These are phyloP conservation scores for Melanomma pulvis-pyrius DNA, from an alignment of 495 filamentous ascomycete genomes.

Conservation along the genomic window DNA sequence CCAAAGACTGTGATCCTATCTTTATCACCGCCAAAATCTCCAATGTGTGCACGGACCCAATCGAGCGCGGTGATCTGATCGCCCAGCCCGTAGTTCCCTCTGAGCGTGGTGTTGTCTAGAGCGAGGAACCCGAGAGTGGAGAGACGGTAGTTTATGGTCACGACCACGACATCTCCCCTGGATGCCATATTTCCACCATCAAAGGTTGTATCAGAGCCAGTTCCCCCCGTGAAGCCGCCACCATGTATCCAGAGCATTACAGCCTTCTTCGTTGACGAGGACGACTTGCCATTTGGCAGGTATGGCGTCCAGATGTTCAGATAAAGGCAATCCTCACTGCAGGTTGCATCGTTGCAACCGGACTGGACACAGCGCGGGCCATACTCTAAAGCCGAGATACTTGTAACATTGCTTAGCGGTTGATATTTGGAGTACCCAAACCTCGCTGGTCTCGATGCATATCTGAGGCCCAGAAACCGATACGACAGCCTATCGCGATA, in stretches of 20 bases:
- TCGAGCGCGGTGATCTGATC: constrained; percentile 48
- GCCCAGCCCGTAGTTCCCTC: constrained; percentile 58
- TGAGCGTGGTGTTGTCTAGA: constrained; percentile 43
- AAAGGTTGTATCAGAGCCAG: constrained; percentile 40
- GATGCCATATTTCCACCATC: constrained; percentile 56
- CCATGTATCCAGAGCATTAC: constrained; percentile 53
- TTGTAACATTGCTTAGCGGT: constrained; percentile 21
- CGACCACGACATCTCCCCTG: constrained; percentile 54
- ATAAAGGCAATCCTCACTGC: constrained; percentile 55
- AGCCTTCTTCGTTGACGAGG: constrained; percentile 46
- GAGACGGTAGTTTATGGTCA: constrained; percentile 54
- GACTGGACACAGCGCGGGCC: constrained; percentile 51
- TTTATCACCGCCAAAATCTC: constrained; percentile 41
- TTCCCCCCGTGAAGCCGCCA: constrained; percentile 38
- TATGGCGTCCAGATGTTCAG: constrained; percentile 60
- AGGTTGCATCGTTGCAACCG: constrained; percentile 36
- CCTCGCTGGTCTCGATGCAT: constrained; percentile 33
- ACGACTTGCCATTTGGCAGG: constrained; percentile 47
- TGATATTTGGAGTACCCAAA: constrained; percentile 36
- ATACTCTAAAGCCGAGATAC: constrained; percentile 45
- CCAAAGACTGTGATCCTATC: constrained; percentile 50
- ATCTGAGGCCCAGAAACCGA: constrained; percentile 45
- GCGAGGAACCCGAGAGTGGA: constrained; percentile 51
- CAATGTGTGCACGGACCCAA: constrained; percentile 39
- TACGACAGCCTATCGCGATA: constrained; percentile 59